Conservation (phyloP, 176 grass and related monocot genomes). For the Eremochloa ophiuroides region DNA sequence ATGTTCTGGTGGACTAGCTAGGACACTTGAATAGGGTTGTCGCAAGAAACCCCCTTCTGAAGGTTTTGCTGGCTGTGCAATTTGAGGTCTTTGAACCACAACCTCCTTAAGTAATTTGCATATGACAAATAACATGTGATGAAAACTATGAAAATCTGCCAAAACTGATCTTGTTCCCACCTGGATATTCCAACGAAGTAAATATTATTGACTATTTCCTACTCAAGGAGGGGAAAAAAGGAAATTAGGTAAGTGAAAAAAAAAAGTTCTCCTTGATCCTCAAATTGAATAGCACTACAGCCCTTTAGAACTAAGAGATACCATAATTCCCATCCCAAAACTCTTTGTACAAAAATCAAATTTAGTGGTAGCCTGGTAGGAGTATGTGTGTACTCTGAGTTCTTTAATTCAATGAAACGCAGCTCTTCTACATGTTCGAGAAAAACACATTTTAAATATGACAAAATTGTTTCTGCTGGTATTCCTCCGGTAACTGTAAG, state of each 20-base stretch:
- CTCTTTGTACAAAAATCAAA: not conserved
- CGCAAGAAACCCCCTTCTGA: constrained; percentile 81
- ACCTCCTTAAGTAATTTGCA: constrained; percentile 88
- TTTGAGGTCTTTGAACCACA: constrained; percentile 43
- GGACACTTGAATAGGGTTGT: constrained; percentile 43
- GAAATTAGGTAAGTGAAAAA: not conserved
- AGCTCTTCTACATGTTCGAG: not conserved
- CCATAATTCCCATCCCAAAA: not conserved
- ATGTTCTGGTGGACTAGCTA: constrained; percentile 36
- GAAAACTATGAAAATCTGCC: constrained; percentile 69
- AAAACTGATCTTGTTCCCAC: constrained; percentile 47
- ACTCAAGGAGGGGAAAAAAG: not conserved
- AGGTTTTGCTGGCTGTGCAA: constrained; percentile 40
- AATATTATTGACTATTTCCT: not conserved
- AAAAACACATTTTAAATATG: not conserved
- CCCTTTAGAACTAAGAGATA: constrained; percentile 23
- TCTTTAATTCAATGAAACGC: not conserved
- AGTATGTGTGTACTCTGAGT: not conserved
- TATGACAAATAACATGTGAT: constrained; percentile 78
- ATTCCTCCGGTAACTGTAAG: not conserved
- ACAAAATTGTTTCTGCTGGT: not conserved
- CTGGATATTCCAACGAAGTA: constrained; percentile 45
- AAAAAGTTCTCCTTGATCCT: not conserved
- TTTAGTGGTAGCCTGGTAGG: not conserved
- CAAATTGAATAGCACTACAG: constrained; percentile 13